Percentiles rank a stretch among this genome's conserved stretches.
phyloP scores from a whole-genome alignment of 768 basidiomycete genomes.

The Phylloporus sp. region DNA sequence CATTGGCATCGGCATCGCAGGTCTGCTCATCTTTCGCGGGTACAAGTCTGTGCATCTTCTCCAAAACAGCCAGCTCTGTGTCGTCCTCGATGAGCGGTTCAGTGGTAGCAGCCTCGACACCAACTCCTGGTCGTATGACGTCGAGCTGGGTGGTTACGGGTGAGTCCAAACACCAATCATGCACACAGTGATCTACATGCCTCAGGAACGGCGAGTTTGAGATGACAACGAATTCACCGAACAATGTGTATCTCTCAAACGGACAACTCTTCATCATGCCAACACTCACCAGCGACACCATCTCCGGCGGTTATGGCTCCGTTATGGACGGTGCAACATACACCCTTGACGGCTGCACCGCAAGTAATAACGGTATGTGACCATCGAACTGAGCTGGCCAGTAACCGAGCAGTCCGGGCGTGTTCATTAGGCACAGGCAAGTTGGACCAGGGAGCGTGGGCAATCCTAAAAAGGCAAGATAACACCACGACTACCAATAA shows the following conservation, averaged over 20 bases:
- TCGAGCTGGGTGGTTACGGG: constrained; percentile 54
- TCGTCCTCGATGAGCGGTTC: constrained; percentile 51
- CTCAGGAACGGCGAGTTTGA: constrained; percentile 50
- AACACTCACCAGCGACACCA: constrained; percentile 51
- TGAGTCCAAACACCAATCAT: constrained; percentile 10
- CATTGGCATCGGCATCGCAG: constrained; percentile 41
- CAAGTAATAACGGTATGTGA: constrained; percentile 1
- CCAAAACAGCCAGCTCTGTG: constrained; percentile 34
- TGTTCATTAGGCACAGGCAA: constrained; percentile 2
- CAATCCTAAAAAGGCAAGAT: constrained; percentile 26
- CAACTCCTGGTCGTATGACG: constrained; percentile 44
- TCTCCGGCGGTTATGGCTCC: constrained; percentile 32
- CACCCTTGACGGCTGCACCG: constrained; percentile 36
- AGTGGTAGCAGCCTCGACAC: constrained; percentile 37
- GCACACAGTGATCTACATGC: constrained; percentile 4
- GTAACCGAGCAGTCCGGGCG: background rate
- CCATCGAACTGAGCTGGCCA: too few species aligned
- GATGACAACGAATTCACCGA: constrained; percentile 42
- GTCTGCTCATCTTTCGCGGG: constrained; percentile 43
- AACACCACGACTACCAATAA: constrained; percentile 4
- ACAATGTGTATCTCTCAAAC: constrained; percentile 45
- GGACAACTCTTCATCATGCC: constrained; percentile 56
- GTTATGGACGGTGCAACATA: constrained; percentile 41
- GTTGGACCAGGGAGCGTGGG: constrained; percentile 24
- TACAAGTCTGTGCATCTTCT: constrained; percentile 39